These are phyloP conservation scores for Sisymbrium irio DNA, from an alignment of 345 rosid species.

Conservation along the genomic window DNA sequence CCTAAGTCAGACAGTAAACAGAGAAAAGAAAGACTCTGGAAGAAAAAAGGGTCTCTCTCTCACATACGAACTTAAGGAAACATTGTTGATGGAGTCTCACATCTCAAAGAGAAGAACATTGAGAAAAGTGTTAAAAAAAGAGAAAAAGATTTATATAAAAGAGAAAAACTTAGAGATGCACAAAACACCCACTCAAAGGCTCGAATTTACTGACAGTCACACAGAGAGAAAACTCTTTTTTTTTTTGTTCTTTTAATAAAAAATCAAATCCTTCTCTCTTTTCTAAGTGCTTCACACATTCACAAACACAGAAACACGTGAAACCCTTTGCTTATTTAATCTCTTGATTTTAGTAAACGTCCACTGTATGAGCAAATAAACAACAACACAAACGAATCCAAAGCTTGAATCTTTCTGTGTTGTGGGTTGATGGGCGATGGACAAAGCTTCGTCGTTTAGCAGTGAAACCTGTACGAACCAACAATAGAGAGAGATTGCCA, in stretches of 20 bases:
- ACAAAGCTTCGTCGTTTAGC: conserved; percentile 20
- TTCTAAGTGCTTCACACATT: conserved; percentile 43
- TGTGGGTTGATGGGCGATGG: conserved; percentile 5
- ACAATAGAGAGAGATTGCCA: conserved; percentile 40
- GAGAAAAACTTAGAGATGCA: conserved; percentile 31
- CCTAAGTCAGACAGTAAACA: conserved; percentile 38
- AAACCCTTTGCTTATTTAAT: conserved; percentile 9
- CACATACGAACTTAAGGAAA: conserved; percentile 38
- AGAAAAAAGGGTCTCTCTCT: neutral
- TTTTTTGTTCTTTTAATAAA: conserved; percentile 32
- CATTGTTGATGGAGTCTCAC: conserved; percentile 37
- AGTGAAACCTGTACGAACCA: conserved; percentile 32
- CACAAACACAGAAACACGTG: conserved; percentile 38
- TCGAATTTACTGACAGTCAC: conserved; percentile 57
- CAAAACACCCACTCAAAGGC: conserved; percentile 64
- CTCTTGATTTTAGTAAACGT: neutral
- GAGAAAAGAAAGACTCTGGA: conserved; percentile 1
- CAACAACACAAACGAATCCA: conserved; percentile 29
- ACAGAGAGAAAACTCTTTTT: conserved; percentile 36
- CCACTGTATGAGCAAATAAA: conserved; percentile 2
- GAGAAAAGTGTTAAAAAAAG: neutral
- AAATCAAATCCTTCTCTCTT: conserved; percentile 31
- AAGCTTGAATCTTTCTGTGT: conserved; percentile 21
- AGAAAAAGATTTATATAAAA: neutral
- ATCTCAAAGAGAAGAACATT: conserved; percentile 36